Percentiles rank a stretch among this genome's conserved stretches.
Evolutionary conservation across 208 protist genomes (phyloP).

Genomic region (Leishmania mexicana): DNA sequence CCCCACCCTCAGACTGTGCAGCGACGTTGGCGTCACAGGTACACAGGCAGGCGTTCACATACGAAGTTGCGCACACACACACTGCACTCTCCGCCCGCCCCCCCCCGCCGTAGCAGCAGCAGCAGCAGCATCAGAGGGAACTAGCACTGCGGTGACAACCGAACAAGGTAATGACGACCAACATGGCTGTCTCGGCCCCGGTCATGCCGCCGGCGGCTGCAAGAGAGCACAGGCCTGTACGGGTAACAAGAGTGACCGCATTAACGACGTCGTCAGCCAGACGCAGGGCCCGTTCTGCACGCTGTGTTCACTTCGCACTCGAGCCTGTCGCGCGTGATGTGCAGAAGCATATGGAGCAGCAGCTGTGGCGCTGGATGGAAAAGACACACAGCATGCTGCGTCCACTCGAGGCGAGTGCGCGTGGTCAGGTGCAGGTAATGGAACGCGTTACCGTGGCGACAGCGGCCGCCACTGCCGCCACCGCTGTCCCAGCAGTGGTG

Average conservation of each 20-base stretch:
- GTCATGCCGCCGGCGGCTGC: not conserved
- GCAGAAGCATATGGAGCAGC: slow-evolving; percentile 35
- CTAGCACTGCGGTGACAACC: not conserved
- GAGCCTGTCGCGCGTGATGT: slow-evolving; percentile 31
- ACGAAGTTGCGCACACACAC: not conserved
- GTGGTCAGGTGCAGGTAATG: slow-evolving; percentile 26
- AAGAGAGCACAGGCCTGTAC: not conserved
- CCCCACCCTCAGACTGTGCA: not conserved
- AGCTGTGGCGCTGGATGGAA: slow-evolving; percentile 41
- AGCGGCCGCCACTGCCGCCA: not conserved
- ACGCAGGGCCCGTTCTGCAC: not conserved
- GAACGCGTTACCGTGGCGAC: not conserved
- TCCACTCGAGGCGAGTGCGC: slow-evolving; percentile 11
- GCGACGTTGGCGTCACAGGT: too few species aligned
- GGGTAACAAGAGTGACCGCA: not conserved
- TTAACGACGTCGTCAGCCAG: not conserved
- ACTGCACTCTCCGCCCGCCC: not conserved
- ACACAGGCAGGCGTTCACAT: not conserved
- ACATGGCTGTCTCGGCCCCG: not conserved
- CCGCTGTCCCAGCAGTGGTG: not conserved
- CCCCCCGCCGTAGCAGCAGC: not conserved
- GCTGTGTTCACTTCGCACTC: slow-evolving; percentile 20
- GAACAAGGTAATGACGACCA: not conserved
- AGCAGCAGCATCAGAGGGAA: not conserved
- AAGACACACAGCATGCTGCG: slow-evolving; percentile 9